Evolutionary conservation across 2,329 filamentous ascomycete genomes (phyloP).

Genomic region (Ophiosphaerella korrae): DNA sequence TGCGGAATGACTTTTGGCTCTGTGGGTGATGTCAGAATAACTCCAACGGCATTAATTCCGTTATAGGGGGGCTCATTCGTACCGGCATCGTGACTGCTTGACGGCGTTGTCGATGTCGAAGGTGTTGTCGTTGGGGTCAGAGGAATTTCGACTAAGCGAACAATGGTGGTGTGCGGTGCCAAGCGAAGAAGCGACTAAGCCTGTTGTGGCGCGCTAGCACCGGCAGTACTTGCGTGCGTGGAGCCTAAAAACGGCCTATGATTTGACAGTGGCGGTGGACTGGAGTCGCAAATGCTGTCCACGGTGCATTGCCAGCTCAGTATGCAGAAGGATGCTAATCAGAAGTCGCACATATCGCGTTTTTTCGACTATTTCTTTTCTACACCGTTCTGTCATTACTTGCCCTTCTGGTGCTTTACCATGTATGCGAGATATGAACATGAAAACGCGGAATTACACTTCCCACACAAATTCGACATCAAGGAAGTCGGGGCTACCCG

Average conservation of each 20-base stretch:
- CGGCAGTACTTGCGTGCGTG: background rate
- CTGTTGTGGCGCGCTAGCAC: background rate
- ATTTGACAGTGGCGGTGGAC: background rate
- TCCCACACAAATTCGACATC: background rate
- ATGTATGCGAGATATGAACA: background rate
- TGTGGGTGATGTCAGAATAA: conserved; percentile 51
- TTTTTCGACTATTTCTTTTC: background rate
- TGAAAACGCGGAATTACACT: background rate
- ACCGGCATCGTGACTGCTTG: conserved; percentile 49
- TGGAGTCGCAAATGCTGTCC: background rate
- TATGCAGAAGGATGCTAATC: conserved; percentile 3
- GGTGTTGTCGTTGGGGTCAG: conserved; percentile 29
- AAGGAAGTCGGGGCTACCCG: background rate
- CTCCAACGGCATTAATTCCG: background rate
- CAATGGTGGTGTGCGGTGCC: conserved; percentile 3
- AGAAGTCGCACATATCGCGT: background rate
- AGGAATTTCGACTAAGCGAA: conserved; percentile 4
- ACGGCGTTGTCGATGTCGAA: conserved; percentile 41
- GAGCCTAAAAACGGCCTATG: background rate
- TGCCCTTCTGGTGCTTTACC: background rate
- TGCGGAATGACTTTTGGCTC: conserved; percentile 99
- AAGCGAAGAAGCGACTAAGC: background rate
- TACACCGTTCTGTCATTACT: background rate
- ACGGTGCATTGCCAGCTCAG: background rate
- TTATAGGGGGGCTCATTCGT: conserved; percentile 22